Conservation (phyloP, 208 protist genomes). For the Leishmania amazonensis region DNA sequence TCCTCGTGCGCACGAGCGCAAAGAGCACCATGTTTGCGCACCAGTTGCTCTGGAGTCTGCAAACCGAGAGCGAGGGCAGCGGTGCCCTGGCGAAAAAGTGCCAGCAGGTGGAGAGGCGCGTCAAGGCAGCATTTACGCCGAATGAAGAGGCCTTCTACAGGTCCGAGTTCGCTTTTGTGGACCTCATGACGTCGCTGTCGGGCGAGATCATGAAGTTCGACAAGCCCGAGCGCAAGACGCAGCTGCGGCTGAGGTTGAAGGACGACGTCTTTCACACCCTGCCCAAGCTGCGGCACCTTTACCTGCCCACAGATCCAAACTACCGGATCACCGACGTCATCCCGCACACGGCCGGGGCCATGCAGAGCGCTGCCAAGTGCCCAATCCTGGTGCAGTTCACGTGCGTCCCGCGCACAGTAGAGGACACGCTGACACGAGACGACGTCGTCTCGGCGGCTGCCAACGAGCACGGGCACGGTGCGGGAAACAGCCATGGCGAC, state of each 20-base stretch:
- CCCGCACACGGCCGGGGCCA: conserved; percentile 70
- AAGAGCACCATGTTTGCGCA: conserved; percentile 83
- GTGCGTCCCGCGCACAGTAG: conserved; percentile 46
- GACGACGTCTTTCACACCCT: conserved; percentile 68
- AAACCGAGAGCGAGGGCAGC: conserved; percentile 67
- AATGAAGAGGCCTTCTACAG: conserved; percentile 58
- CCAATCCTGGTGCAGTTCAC: conserved; percentile 92
- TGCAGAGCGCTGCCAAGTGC: conserved; percentile 92
- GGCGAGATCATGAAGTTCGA: conserved; percentile 81
- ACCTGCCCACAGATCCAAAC: conserved; percentile 83
- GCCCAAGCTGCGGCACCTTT: conserved; percentile 57
- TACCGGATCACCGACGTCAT: conserved; percentile 80
- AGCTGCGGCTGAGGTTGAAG: conserved; percentile 65
- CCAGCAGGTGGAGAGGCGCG: conserved; percentile 37
- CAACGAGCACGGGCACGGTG: conserved; percentile 29
- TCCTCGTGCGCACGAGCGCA: conserved; percentile 55
- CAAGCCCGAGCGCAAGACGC: conserved; percentile 77
- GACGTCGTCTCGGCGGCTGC: conserved; percentile 11
- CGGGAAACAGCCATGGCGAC: neutral
- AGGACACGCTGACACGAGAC: conserved; percentile 44
- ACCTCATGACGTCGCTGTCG: conserved; percentile 76
- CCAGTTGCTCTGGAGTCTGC: conserved; percentile 87
- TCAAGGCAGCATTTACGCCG: conserved; percentile 44
- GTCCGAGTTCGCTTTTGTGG: conserved; percentile 79
- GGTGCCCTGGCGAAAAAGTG: conserved; percentile 52